Evolutionary conservation across 345 rosid genomes (phyloP), one percentile per base, ranked within the genome.

Genomic region (Theobroma cacao): DNA sequence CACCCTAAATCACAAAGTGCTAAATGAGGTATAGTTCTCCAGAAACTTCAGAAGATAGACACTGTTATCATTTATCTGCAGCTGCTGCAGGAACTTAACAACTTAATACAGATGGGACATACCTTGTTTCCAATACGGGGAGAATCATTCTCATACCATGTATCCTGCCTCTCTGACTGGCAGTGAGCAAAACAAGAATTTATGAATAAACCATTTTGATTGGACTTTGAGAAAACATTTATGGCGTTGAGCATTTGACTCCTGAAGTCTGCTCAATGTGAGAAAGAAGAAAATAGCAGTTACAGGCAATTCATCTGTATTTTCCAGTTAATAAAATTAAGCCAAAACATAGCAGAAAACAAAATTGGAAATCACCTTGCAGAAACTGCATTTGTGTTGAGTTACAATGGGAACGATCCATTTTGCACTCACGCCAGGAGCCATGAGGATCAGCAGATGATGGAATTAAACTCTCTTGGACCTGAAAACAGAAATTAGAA

Each of bases 101-200:
- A 75, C 78, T 78, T 38, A 71, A 55, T 26, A 66, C 3, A 66
- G 74, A 68, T 45, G 45, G n/a, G 40, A 64, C 69, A 63, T 78
- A 90, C 98, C 95, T 87, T 91, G 72, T 85, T 85, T 40, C 78
- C 72, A 24, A 93, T 61, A 22, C 69, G 80, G 26, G 97, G 99
- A 83, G 98, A 92, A 85, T 90, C 87, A 40, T 83, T 81, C n/a
- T 91, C 92, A 64, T 88, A 87, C 99, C 98, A 95, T 20, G 98
- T 91, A 66, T 92, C 98, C 34, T 92, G 97, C 75, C 86, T 86
- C 85, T 93, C 97, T 0, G 97, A 84, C 73, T 95, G 98, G 87
- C 98, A 93, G 75, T 95, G 99, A 5, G 98, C 93, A 43, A 94
- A 95, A 72, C 97, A 95, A 17, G 98, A 95, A 80, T 95, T 95